phyloP scores from a whole-genome alignment of 2,329 filamentous ascomycete species.

The Penicillium sp. region DNA sequence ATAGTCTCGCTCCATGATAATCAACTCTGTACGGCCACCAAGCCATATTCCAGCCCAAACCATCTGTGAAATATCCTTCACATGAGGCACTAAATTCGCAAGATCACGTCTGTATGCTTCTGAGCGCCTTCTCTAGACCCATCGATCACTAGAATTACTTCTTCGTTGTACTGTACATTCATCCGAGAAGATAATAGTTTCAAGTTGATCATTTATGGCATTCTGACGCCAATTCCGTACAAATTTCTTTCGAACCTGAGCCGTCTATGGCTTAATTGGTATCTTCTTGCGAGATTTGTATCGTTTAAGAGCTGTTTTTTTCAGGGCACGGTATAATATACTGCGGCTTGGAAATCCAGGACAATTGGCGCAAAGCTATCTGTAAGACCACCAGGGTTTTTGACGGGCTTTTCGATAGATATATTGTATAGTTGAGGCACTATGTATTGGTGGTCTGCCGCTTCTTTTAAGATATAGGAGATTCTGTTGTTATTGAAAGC shows the following conservation, averaged over 20 bases:
- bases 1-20: not conserved
- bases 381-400: not conserved
- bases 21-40: not conserved
- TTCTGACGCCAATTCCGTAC: not conserved
- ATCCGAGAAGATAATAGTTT: not conserved
- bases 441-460: not conserved
- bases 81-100: not conserved
- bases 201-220: not conserved
- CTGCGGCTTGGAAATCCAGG: not conserved
- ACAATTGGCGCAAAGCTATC: not conserved
- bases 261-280: not conserved
- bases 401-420: not conserved
- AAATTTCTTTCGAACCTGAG: not conserved
- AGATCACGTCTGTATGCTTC: not conserved
- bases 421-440: not conserved
- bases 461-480: too few relatives aligned
- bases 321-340: too few relatives aligned
- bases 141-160: not conserved
- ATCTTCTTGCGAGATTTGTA: not conserved
- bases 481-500: too few relatives aligned
- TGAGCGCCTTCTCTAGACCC: not conserved
- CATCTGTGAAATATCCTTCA: not conserved
- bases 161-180: not conserved
- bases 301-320: too few relatives aligned
- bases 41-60: not conserved